Base-by-base conservation (phyloP, 1,139 yeast genomes). In the Barnettozyma hawaiiensis region DNA sequence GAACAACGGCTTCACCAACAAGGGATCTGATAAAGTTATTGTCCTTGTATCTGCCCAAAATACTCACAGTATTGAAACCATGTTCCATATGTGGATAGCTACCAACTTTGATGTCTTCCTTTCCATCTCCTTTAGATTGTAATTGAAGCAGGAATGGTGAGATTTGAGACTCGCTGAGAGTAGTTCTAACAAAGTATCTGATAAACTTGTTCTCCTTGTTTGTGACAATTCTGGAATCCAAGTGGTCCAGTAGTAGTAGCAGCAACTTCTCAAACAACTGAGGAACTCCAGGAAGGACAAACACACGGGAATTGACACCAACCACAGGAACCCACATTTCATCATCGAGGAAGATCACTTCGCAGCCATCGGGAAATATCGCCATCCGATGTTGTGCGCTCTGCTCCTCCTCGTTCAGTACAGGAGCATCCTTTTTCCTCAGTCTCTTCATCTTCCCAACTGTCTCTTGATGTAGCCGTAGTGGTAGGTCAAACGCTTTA, bases 321-420 rank as follows among this genome's bases (percentile, higher is more conserved):
- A 85, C 87, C 7, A 85, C 72, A 0, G 96, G 96, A 6, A 86
- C 94, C 96, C 96, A 87, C 16, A 82, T 66, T 12, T 73, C 66
- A 3, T 75, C 78, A 26, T 72, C 67, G 1, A 78, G 69, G 56
- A 71, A 85, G 39, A 72, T 64, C 43, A 71, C 73, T 36, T 70
- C 71, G 6, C 63, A 52, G 6, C 78, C 75, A 3, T 57, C 45
- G 0, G 95, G 95, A 41, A 87, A 67, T 1, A 82, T 76, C 0
- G 95, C 95, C 96, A 87, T 87, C 41, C 85, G 69, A 52, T 78
- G 70, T 50, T 76, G 82, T 2, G 92, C 87, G 8, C 65, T 58
- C 35, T 70, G 55, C 31, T 81, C 84, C 10, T 72, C 75, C 9
- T 62, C 64, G 14, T 64, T 58, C 28, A 76, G 58, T 19, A 61